Evolutionary conservation across 371 early-diverging fungal species (phyloP).

Genomic region (Thermomucor indicae-seudaticae): DNA sequence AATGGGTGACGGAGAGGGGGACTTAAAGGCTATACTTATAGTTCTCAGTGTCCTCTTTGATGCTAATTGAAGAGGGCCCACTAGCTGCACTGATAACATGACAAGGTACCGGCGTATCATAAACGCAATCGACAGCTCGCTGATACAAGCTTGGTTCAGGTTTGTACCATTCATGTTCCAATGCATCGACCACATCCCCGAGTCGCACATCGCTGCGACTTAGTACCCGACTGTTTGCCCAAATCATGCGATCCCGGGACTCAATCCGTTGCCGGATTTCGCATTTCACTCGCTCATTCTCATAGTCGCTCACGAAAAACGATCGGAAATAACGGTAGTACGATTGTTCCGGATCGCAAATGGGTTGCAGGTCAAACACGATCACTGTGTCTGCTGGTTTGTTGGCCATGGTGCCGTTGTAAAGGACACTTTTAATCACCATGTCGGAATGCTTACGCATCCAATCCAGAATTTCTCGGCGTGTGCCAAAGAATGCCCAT

Average conservation of each 20-base stretch:
- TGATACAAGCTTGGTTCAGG: conserved; percentile 29
- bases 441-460: conserved; percentile 26
- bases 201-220: conserved; percentile 22
- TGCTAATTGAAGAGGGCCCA: conserved; percentile 20
- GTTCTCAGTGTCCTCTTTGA: neutral
- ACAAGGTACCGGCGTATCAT: conserved; percentile 30
- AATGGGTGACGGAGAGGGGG: neutral
- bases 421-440: conserved; percentile 24
- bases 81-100: conserved; percentile 38
- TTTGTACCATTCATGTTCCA: conserved; percentile 33
- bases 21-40: neutral
- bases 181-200: conserved; percentile 28
- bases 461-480: conserved; percentile 39
- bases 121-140: conserved; percentile 27
- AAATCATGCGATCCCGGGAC: conserved; percentile 32
- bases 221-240: conserved; percentile 26
- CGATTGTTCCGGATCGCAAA: conserved; percentile 31
- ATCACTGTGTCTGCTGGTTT: conserved; percentile 22
- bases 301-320: conserved; percentile 34
- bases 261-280: conserved; percentile 39
- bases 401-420: conserved; percentile 11
- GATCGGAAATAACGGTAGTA: conserved; percentile 26
- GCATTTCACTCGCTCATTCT: conserved; percentile 30
- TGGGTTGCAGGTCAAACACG: conserved; percentile 33
- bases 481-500: conserved; percentile 44